phyloP scores from a whole-genome alignment of 2,329 filamentous ascomycete genomes.

The Incumbomyces delicatus region DNA sequence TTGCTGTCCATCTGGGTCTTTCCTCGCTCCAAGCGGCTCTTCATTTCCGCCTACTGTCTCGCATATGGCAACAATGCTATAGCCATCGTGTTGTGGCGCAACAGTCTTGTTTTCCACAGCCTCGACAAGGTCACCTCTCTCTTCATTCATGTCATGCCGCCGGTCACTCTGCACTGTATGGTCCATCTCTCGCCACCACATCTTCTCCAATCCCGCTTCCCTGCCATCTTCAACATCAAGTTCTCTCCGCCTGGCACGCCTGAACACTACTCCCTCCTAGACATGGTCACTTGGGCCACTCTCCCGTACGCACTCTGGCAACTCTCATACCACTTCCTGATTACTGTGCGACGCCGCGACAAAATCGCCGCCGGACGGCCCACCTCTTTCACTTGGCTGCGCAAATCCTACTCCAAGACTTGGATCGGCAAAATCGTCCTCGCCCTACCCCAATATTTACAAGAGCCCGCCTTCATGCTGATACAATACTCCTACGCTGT shows the following conservation, averaged over 20 bases:
- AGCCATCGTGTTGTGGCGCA: constrained; percentile 98
- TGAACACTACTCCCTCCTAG: constrained; percentile 66
- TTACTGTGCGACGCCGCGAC: constrained; percentile 85
- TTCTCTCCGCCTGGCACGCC: constrained; percentile 57
- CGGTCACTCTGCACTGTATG: constrained; percentile 82
- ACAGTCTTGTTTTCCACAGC: constrained; percentile 95
- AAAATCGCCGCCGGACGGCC: constrained; percentile 93
- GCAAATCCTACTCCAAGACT: constrained; percentile 77
- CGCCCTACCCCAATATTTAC: constrained; percentile 60
- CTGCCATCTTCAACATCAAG: constrained; percentile 76
- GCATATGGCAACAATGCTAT: constrained; percentile 95
- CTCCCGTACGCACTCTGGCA: constrained; percentile 93
- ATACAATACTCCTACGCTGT: constrained; percentile 91
- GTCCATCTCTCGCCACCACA: constrained; percentile 67
- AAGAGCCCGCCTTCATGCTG: constrained; percentile 87
- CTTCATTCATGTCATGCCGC: constrained; percentile 99
- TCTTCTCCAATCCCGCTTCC: constrained; percentile 61
- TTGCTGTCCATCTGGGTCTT: constrained; percentile 82
- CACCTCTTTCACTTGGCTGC: constrained; percentile 95
- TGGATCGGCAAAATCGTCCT: constrained; percentile 83
- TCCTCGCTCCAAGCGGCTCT: constrained; percentile 77
- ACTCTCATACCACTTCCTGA: constrained; percentile 82
- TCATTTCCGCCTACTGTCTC: constrained; percentile 85
- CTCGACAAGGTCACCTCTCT: constrained; percentile 93
- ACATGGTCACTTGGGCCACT: constrained; percentile 92